Evolutionary conservation across 2,329 filamentous ascomycete species (phyloP), one percentile per base, ranked within the genome.

Genomic region (Colletotrichum neosansevieriae): DNA sequence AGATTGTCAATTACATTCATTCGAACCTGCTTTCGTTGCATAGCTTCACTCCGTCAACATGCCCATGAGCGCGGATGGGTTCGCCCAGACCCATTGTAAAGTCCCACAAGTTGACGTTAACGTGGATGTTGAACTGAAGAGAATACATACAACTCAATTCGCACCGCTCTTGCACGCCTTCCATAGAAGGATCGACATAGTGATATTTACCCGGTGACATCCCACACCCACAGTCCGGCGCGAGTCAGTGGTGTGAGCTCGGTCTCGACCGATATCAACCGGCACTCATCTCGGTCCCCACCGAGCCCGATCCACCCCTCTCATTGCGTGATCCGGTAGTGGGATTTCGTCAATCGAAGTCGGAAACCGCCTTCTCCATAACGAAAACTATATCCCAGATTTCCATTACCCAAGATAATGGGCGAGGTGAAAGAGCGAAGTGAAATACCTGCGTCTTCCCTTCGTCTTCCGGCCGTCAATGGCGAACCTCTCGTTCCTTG

Each of bases 221-320:
- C 13, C 36, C 1, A 38, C 2, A 15, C 36, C 36, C 36, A 38
- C 36, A 38, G 36, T 15, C 36, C 36, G 40, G 54, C 44, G 24
- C 56, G 36, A 65, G 36, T 65, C 62, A 59, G 51, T 19, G 19
- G 17, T n/a, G 42, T 4, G 45, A 32, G 11, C 49, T 68, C 65
- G 65, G 65, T 47, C 65, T 64, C 45, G 32, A 44, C 65, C 65
- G 65, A 59, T 59, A 56, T 68, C 62, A 58, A 47, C 29, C 61
- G n/a, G 38, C 54, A 9, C 6, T 65, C 32, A 21, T 44, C 53
- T 68, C 65, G 65, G 65, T 59, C 32, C 40, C 7, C 7, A 67
- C 63, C 61, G 61, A 68, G 47, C 24, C 40, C 57, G 54, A 47
- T 50, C 63, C 63, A 62, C 63, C 4, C 36, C 5, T 49, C 24